phyloP scores from a whole-genome alignment of 345 rosid species.

The Syzygium oleosum region DNA sequence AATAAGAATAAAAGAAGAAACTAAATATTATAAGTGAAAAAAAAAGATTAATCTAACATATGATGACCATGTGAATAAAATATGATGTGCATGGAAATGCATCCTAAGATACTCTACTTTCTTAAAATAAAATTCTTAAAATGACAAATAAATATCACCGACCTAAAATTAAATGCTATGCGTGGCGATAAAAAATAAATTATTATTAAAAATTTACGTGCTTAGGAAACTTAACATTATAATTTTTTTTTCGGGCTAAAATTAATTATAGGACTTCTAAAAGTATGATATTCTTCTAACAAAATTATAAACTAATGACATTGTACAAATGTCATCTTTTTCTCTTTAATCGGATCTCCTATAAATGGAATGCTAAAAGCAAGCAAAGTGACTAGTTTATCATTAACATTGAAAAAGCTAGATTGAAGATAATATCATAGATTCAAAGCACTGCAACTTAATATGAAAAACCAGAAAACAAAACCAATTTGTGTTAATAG shows the following conservation, averaged over 20 bases:
- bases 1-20: neutral
- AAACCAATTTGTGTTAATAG: no score
- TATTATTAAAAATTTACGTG: neutral
- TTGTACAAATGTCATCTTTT: neutral
- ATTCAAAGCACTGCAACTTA: neutral
- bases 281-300: no score
- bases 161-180: neutral
- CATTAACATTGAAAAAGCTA: neutral
- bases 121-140: neutral
- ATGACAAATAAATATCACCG: neutral
- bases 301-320: neutral
- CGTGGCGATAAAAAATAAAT: neutral
- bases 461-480: neutral
- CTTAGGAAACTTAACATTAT: neutral
- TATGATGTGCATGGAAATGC: neutral
- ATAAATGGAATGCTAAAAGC: neutral
- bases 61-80: neutral
- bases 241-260: neutral
- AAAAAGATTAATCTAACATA: neutral
- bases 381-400: neutral
- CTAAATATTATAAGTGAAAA: neutral
- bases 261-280: neutral
- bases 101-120: neutral
- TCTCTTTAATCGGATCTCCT: neutral
- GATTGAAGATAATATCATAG: neutral